Base-by-base conservation (phyloP, 768 basidiomycete species). In the Termitomyces sp. region DNA sequence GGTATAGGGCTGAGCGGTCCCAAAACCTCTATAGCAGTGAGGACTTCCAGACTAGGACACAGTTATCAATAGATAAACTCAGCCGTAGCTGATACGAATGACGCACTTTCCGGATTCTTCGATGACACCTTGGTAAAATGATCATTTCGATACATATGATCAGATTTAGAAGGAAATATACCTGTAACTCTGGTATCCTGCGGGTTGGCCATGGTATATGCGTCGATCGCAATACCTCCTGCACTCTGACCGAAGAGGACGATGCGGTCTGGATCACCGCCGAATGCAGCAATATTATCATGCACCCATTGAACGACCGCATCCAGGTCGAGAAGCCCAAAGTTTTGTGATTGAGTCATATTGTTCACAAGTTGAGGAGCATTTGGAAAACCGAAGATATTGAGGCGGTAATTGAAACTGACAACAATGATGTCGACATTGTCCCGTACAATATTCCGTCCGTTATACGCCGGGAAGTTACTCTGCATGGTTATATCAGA, bases 221-320 rank as follows among this genome's bases (percentile, higher is more conserved):
- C 68, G 61, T 75, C 74, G 12, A 66, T 66, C 1, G 72, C 67
- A 7, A 59, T 63, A 34, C 69, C 71, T 12, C 73, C 76, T 1
- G 76, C 76, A 60, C 74, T 76, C 51, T 76, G 71, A 5, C 76
- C 76, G 31, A 72, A 73, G 8, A 77, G 38, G 15, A 67, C 69
- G 51, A 77, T 71, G 54, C 81, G 70, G 15, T 75, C 64, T 17
- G 73, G 74, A 63, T 77, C 75, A 34, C 75, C 75, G 17, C 75
- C 75, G 58, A 81, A 83, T 6, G 66, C 70, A 7, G 71, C 74
- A 57, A 82, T 82, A 63, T 83, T 79, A 32, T 74, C 69, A 46
- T 78, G 72, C 12, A 82, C 74, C 81, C 80, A 81, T 61, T 79
- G 61, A 2, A 82, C 70, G 10, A 77, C 79, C 31, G 75, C 73